phyloP scores from a whole-genome alignment of 2,329 filamentous ascomycete species.

The Colletotrichum costaricense region DNA sequence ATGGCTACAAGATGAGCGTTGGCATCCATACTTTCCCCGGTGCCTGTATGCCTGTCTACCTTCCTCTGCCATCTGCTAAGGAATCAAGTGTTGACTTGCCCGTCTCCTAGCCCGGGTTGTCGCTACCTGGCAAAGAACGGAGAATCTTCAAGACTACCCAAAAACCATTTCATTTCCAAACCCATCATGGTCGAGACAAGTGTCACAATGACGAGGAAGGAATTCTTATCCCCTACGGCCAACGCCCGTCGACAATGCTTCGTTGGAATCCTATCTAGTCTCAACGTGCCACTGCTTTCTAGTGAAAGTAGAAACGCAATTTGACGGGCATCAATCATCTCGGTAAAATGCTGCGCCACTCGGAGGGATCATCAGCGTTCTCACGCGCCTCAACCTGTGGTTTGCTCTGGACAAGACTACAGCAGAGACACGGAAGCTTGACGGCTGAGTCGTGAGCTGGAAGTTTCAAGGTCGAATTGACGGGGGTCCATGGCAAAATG shows the following conservation, averaged over 20 bases:
- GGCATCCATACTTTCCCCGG: not conserved
- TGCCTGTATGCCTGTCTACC: no score
- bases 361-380: not conserved
- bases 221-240: not conserved
- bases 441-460: not conserved
- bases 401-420: not conserved
- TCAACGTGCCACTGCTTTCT: not conserved
- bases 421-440: no score
- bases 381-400: not conserved
- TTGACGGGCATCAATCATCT: not conserved
- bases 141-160: not conserved
- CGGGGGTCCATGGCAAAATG: no score
- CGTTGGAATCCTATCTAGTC: not conserved
- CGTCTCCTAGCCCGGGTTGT: not conserved
- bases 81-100: not conserved
- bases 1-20: no score
- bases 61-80: not conserved
- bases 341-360: not conserved
- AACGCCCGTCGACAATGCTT: no score
- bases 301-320: not conserved
- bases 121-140: not conserved
- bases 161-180: not conserved
- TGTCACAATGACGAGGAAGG: not conserved
- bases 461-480: no score
- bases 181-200: not conserved